Evolutionary conservation across 1,284 basidiomycete species (phyloP).

Genomic region (Cutaneotrichosporon spelunceum): DNA sequence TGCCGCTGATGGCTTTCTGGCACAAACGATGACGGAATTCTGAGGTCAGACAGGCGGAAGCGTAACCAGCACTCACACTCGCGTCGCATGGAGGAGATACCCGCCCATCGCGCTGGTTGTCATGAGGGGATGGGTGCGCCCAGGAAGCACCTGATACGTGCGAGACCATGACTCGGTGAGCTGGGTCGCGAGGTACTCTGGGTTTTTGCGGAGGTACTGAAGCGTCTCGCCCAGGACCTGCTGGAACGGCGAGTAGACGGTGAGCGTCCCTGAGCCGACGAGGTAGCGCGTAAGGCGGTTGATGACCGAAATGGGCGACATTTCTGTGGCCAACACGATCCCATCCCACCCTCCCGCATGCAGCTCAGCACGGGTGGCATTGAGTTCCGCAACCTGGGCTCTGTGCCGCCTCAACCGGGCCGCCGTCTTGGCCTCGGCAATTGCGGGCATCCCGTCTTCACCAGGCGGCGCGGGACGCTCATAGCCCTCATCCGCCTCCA

Average conservation of each 20-base stretch:
- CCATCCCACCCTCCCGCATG: conserved; percentile 84
- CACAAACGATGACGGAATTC: conserved; percentile 32
- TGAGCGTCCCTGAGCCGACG: conserved; percentile 78
- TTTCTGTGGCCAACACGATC: conserved; percentile 78
- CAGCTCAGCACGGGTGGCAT: conserved; percentile 69
- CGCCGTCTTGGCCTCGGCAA: conserved; percentile 35
- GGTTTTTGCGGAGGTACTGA: conserved; percentile 63
- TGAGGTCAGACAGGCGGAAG: conserved; percentile 9
- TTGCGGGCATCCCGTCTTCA: conserved; percentile 36
- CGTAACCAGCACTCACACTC: conserved; percentile 63
- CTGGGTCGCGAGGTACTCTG: conserved; percentile 71
- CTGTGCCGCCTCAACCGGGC: conserved; percentile 36
- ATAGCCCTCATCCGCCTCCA: conserved; percentile 73
- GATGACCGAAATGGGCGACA: conserved; percentile 80
- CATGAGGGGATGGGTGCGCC: conserved; percentile 95
- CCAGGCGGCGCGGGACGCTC: conserved; percentile 37
- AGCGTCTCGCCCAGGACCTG: conserved; percentile 79
- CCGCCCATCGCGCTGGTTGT: conserved; percentile 83
- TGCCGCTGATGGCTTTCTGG: conserved; percentile 35
- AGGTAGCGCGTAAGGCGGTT: conserved; percentile 72
- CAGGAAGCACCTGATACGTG: conserved; percentile 89
- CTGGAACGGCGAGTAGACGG: conserved; percentile 77
- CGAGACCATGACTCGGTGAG: conserved; percentile 87
- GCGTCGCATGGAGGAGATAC: conserved; percentile 76
- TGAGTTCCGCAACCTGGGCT: conserved; percentile 54